Evolutionary conservation across 345 rosid genomes (phyloP).

Genomic region (Mercurialis annua): DNA sequence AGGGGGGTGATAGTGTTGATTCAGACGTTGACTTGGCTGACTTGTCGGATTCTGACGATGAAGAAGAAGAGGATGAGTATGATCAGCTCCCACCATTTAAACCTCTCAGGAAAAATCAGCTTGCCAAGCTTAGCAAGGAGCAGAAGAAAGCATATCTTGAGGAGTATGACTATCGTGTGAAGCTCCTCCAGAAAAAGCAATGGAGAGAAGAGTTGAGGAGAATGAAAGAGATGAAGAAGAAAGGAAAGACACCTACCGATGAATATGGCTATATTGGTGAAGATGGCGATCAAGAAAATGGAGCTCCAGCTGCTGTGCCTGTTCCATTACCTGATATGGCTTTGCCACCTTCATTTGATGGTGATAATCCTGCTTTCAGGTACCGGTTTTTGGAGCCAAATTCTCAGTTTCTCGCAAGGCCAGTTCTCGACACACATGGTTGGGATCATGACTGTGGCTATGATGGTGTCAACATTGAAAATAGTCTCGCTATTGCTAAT

Average conservation of each 20-base stretch:
- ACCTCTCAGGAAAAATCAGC: constrained; percentile 73
- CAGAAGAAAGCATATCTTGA: constrained; percentile 80
- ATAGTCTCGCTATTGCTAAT: constrained; percentile 56
- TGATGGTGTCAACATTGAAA: constrained; percentile 84
- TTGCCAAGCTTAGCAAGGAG: constrained; percentile 74
- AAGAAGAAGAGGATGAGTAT: constrained; percentile 83
- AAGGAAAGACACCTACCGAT: constrained; percentile 55
- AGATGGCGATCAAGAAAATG: constrained; percentile 67
- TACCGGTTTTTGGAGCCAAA: constrained; percentile 86
- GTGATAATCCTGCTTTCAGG: constrained; percentile 81
- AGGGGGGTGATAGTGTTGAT: constrained; percentile 78
- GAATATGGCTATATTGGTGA: constrained; percentile 56
- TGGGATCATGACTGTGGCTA: constrained; percentile 99
- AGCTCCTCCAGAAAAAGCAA: constrained; percentile 88
- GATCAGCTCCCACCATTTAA: constrained; percentile 93
- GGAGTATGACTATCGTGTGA: constrained; percentile 94
- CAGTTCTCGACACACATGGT: constrained; percentile 86
- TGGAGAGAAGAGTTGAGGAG: constrained; percentile 82
- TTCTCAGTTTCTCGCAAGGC: constrained; percentile 82
- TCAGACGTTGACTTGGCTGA: constrained; percentile 79
- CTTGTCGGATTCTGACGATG: constrained; percentile 73
- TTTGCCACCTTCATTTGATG: constrained; percentile 83
- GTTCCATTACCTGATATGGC: constrained; percentile 91
- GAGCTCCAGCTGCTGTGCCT: constrained; percentile 76
- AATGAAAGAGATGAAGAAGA: constrained; percentile 79